Evolutionary conservation across 1,284 basidiomycete species (phyloP), one percentile per base, ranked within the genome.

Genomic region (Sanghuangporus baumii): DNA sequence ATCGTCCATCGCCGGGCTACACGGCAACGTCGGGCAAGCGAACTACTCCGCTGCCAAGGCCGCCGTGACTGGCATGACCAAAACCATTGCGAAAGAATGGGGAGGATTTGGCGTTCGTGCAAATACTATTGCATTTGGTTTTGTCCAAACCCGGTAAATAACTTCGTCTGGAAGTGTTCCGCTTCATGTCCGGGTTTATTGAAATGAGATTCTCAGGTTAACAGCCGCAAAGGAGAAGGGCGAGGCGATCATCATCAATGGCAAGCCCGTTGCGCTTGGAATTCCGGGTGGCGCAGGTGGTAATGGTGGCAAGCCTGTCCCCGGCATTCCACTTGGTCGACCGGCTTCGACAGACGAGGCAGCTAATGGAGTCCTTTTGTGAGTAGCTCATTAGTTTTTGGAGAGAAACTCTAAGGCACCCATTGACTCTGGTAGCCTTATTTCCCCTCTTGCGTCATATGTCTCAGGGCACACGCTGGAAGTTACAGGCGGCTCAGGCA

Each of bases 11-110:
- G 83, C 86, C 6, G 91, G 91, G 59, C 78, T 93, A 43, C 91
- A 93, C 73, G 91, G 90, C 37, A 92, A 90, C 70, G 87, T 92
- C 59, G 93, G 93, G 2, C 93, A 94, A 74, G 86, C 82, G 41
- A 94, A 94, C 77, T 94, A 94, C 70, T 83, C 89, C 12, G 82
- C 88, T 1, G 89, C 89, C 60, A 93, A 93, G 71, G 76, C 89
- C 16, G 90, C 87, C 11, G 84, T 93, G 31, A 69, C 87, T 59
- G 92, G 92, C 37, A 75, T 94, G 61, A 91, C 90, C 46, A 93
- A 93, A 78, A 94, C 91, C 14, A 85, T 91, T 67, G 87, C 87
- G 57, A 94, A 94, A 74, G 92, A 94, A 73, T 94, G 91, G 92
- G 92, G 93, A 61, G 73, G 78, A 6, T 94, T 89, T 72, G 87